Evolutionary conservation across 2,329 filamentous ascomycete species (phyloP).

Genomic region (Sclerotinia subarctica): DNA sequence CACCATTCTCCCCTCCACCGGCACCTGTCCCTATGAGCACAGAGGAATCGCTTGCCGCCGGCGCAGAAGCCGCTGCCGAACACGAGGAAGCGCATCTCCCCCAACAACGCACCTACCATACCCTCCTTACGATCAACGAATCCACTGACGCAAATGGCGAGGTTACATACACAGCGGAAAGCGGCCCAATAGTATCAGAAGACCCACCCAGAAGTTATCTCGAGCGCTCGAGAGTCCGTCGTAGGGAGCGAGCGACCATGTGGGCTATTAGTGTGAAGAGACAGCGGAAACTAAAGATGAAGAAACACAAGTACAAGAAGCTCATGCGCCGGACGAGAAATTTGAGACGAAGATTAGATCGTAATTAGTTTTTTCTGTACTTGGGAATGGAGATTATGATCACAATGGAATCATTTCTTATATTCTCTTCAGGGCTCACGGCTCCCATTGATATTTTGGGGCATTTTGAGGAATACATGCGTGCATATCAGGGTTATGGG

Average conservation of each 20-base stretch:
- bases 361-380: slow-evolving; percentile 33
- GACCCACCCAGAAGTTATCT: slow-evolving; percentile 53
- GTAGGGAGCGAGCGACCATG: slow-evolving; percentile 56
- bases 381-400: slow-evolving; percentile 2
- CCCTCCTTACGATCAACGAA: slow-evolving; percentile 65
- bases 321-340: slow-evolving; percentile 88
- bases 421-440: not conserved
- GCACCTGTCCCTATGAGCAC: slow-evolving; percentile 61
- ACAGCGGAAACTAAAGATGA: slow-evolving; percentile 96
- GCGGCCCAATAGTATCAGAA: slow-evolving; percentile 55
- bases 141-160: slow-evolving; percentile 58
- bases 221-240: slow-evolving; percentile 64
- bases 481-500: slow-evolving; percentile 11
- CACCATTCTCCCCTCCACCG: slow-evolving; percentile 84
- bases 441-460: not conserved
- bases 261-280: slow-evolving; percentile 85
- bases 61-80: slow-evolving; percentile 39
- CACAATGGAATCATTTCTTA: not conserved
- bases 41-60: slow-evolving; percentile 40
- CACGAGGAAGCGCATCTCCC: slow-evolving; percentile 40
- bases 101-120: slow-evolving; percentile 58
- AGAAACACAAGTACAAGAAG: slow-evolving; percentile 99
- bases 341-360: slow-evolving; percentile 66
- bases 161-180: slow-evolving; percentile 59
- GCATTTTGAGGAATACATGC: not conserved